phyloP scores from a whole-genome alignment of 2,329 filamentous ascomycete genomes.

The Aspergillus terreus region DNA sequence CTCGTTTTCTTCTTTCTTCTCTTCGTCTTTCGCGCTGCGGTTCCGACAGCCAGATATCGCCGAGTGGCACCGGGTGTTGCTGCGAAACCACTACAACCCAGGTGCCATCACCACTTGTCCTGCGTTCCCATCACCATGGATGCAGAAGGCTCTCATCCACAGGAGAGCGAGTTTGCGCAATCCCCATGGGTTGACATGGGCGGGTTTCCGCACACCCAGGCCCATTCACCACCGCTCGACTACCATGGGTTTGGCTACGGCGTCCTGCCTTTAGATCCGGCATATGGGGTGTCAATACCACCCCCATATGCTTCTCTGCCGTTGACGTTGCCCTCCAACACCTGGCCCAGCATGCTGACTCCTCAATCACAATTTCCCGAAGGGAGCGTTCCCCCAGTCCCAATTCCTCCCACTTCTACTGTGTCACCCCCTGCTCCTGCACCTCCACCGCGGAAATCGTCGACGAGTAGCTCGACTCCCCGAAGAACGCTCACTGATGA shows the following conservation, averaged over 20 bases:
- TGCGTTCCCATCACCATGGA: conserved; percentile 35
- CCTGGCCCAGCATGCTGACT: conserved; percentile 79
- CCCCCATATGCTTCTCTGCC: conserved; percentile 59
- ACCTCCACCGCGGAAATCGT: conserved; percentile 34
- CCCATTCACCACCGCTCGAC: conserved; percentile 68
- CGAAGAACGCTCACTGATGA: conserved; percentile 87
- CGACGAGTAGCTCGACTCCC: conserved; percentile 56
- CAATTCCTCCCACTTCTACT: conserved; percentile 44
- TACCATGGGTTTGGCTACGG: conserved; percentile 64
- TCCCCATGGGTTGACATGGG: conserved; percentile 46
- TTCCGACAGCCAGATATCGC: too few species aligned
- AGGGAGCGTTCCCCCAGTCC: conserved; percentile 56
- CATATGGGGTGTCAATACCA: conserved; percentile 54
- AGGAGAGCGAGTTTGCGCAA: conserved; percentile 42
- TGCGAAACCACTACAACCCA: background rate
- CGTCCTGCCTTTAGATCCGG: conserved; percentile 57
- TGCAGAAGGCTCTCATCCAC: conserved; percentile 41
- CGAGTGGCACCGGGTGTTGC: background rate
- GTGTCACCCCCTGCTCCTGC: conserved; percentile 50
- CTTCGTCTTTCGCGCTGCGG: too few species aligned
- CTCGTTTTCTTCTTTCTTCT: background rate
- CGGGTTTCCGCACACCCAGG: conserved; percentile 51
- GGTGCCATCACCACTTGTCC: conserved; percentile 1
- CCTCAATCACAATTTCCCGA: conserved; percentile 64
- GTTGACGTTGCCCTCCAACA: conserved; percentile 65